phyloP scores from a whole-genome alignment of 2,329 filamentous ascomycete genomes.

The Neophaeococcomyces aloes region DNA sequence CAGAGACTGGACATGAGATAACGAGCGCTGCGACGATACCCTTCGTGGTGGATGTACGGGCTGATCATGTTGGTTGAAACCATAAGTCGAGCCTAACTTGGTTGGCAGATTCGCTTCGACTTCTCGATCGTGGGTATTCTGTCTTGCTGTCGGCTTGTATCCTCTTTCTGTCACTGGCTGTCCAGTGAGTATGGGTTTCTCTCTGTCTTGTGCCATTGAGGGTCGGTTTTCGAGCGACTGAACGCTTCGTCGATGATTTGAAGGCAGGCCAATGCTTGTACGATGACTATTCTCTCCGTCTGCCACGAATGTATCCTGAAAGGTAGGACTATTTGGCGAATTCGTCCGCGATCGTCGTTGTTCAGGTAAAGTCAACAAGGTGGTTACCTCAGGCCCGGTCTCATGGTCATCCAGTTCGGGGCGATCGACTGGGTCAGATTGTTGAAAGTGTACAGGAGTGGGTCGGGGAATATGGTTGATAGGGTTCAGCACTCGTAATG shows the following conservation, averaged over 20 bases:
- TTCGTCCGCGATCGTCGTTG: constrained; percentile 45
- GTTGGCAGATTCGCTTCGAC: constrained; percentile 11
- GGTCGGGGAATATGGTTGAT: constrained; percentile 50
- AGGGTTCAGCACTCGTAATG: constrained; percentile 50
- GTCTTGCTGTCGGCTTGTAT: constrained; percentile 14
- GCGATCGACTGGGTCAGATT: background rate
- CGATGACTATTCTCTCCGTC: constrained; percentile 36
- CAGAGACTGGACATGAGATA: constrained; percentile 30
- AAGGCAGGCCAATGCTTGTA: constrained; percentile 44
- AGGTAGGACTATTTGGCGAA: constrained; percentile 36
- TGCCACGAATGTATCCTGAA: constrained; percentile 31
- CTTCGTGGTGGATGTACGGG: constrained; percentile 21
- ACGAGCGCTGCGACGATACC: constrained; percentile 18
- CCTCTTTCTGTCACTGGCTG: constrained; percentile 8
- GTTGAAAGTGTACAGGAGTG: constrained; percentile 36
- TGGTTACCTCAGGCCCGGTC: constrained; percentile 24
- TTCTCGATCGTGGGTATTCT: constrained; percentile 11
- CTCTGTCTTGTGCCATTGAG: constrained; percentile 4
- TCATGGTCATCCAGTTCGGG: background rate
- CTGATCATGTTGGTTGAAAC: constrained; percentile 19
- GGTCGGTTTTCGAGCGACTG: constrained; percentile 15
- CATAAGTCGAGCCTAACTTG: constrained; percentile 19
- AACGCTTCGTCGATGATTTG: constrained; percentile 30
- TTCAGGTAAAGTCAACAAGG: constrained; percentile 48
- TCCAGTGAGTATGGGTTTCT: constrained; percentile 4